Evolutionary conservation across 805 yeast genomes (phyloP).

Genomic region (Starmerella apicola): DNA sequence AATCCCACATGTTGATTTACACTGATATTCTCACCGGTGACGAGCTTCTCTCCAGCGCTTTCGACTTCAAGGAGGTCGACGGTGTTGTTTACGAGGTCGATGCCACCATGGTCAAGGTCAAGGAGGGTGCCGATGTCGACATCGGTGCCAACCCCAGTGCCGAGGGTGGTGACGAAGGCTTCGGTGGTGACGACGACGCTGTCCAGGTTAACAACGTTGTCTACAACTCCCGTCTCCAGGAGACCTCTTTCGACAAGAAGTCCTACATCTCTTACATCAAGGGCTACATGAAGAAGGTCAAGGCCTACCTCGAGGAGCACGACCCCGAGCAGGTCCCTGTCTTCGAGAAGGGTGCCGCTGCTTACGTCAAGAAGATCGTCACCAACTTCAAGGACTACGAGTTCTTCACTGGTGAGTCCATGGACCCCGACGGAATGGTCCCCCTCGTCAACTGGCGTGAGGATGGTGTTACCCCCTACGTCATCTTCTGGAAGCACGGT

Average conservation of each 20-base stretch:
- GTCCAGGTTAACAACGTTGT: slow-evolving; percentile 97
- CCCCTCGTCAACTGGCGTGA: slow-evolving; percentile 98
- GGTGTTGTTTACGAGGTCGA: slow-evolving; percentile 92
- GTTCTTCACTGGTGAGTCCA: slow-evolving; percentile 98
- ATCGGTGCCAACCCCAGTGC: slow-evolving; percentile 99
- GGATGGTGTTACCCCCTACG: slow-evolving; percentile 96
- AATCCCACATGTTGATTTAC: slow-evolving; percentile 28
- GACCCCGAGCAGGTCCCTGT: slow-evolving; percentile 76
- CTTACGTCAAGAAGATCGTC: slow-evolving; percentile 91
- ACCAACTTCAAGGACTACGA: slow-evolving; percentile 98
- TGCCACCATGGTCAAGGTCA: slow-evolving; percentile 82
- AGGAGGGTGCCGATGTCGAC: slow-evolving; percentile 79
- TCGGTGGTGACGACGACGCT: slow-evolving; percentile 77
- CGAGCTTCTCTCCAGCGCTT: slow-evolving; percentile 91
- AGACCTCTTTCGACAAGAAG: slow-evolving; percentile 94
- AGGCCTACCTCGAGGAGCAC: slow-evolving; percentile 78
- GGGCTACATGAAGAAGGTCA: slow-evolving; percentile 96
- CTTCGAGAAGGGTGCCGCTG: slow-evolving; percentile 95
- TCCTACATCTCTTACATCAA: slow-evolving; percentile 92
- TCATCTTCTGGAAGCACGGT: slow-evolving; percentile 99
- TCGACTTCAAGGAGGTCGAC: slow-evolving; percentile 77
- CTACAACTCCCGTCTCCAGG: slow-evolving; percentile 95
- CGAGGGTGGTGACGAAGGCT: slow-evolving; percentile 77
- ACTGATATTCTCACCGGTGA: slow-evolving; percentile 83
- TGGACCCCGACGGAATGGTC: slow-evolving; percentile 99